Percentiles rank a stretch among this genome's conserved stretches.
These are phyloP conservation scores for Phytophthora chlamydospora DNA, from an alignment of 352 stramenopile genomes.

Conservation along the genomic window DNA sequence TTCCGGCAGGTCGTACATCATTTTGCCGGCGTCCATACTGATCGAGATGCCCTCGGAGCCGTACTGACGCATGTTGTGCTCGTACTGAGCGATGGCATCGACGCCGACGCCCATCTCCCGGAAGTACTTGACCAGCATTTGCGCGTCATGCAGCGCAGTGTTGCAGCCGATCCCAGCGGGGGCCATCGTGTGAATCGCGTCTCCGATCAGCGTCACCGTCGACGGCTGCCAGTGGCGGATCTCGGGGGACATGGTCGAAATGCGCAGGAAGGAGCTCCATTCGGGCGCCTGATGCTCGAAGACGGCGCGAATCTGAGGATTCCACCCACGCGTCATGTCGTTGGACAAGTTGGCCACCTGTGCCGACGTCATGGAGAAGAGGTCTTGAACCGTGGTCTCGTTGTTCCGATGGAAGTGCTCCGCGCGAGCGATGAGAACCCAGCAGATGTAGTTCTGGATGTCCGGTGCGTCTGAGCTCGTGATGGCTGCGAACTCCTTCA, in stretches of 20 bases:
- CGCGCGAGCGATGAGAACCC: slow-evolving; percentile 58
- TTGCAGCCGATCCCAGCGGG: slow-evolving; percentile 64
- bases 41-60: slow-evolving; percentile 45
- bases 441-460: slow-evolving; percentile 64
- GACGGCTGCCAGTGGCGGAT: slow-evolving; percentile 52
- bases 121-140: slow-evolving; percentile 55
- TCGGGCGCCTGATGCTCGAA: slow-evolving; percentile 50
- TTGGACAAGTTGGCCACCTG: slow-evolving; percentile 54
- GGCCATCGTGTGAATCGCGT: slow-evolving; percentile 70
- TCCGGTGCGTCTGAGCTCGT: slow-evolving; percentile 17
- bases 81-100: slow-evolving; percentile 57
- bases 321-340: slow-evolving; percentile 61
- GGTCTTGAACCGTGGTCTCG: slow-evolving; percentile 40
- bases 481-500: slow-evolving; percentile 36
- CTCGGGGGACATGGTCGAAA: slow-evolving; percentile 65
- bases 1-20: slow-evolving; percentile 53
- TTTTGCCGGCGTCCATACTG: slow-evolving; percentile 49
- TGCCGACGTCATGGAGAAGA: slow-evolving; percentile 52
- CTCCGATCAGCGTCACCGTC: slow-evolving; percentile 58
- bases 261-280: slow-evolving; percentile 63
- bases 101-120: slow-evolving; percentile 46
- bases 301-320: slow-evolving; percentile 47
- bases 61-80: slow-evolving; percentile 59
- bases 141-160: slow-evolving; percentile 58
- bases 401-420: slow-evolving; percentile 49